Evolutionary conservation across 1,284 basidiomycete genomes (phyloP).

Genomic region (Ustilago tritici): DNA sequence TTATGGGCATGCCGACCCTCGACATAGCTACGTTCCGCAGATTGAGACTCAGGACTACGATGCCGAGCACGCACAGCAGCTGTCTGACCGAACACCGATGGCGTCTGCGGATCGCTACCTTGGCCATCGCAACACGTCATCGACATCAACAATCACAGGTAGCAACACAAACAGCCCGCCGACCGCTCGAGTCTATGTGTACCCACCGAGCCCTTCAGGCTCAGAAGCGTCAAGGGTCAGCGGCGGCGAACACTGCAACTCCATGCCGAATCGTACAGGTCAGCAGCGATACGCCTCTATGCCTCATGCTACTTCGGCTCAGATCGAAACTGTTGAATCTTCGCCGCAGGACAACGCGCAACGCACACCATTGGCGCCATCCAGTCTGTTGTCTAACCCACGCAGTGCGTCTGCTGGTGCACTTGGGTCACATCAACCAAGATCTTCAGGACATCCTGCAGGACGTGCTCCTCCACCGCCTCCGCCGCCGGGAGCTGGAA

Average conservation of each 20-base stretch:
- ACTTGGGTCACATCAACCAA: conserved; percentile 15
- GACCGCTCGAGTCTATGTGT: conserved; percentile 59
- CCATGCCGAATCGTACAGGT: not conserved
- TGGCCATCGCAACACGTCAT: conserved; percentile 38
- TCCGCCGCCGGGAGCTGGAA: conserved; percentile 28
- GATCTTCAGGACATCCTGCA: conserved; percentile 53
- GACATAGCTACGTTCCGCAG: conserved; percentile 43
- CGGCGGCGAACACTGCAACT: conserved; percentile 3
- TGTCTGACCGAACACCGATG: conserved; percentile 35
- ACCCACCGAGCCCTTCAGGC: conserved; percentile 58
- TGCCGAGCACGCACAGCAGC: conserved; percentile 6
- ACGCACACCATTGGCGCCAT: conserved; percentile 50
- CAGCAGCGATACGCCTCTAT: conserved; percentile 35
- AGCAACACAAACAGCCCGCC: conserved; percentile 22
- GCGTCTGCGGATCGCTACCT: conserved; percentile 36
- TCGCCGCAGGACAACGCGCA: conserved; percentile 10
- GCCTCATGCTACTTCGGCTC: conserved; percentile 33
- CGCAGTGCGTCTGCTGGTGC: conserved; percentile 28
- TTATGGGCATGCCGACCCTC: conserved; percentile 7
- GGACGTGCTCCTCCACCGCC: conserved; percentile 56
- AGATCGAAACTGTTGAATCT: conserved; percentile 29
- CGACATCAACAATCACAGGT: conserved; percentile 37
- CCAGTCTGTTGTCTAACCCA: conserved; percentile 40
- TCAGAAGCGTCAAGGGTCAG: conserved; percentile 35
- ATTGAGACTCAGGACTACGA: conserved; percentile 35